Base-by-base conservation (phyloP, 1,284 basidiomycete species). In the Moesziomyces sp. region DNA sequence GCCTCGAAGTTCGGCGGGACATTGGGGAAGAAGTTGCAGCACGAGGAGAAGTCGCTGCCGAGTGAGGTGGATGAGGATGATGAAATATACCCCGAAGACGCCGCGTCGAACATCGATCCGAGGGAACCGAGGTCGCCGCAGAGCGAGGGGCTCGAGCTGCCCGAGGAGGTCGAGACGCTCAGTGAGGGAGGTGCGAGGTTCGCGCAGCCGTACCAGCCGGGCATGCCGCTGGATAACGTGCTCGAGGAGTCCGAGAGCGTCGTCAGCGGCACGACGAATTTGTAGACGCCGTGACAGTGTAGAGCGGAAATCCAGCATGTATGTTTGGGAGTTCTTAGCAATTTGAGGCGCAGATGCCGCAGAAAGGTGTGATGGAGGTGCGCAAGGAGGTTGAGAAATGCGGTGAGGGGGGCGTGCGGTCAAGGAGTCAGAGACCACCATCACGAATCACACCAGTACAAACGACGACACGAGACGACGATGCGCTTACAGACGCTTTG, bases 51-150 rank as follows among this genome's bases (percentile, higher is more conserved):
- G 14, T 42, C 56, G 7, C 49, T 63, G 35, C 35, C 35, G 14
- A 6, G 14, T 6, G 14, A 52, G 13, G 35, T 51, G 9, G 64
- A 67, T 23, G 70, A 75, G 18, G 30, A 46, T 0, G 78, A 79
- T 38, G 76, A 78, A 30, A 77, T 80, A 42, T 77, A 77, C 44
- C 79, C 79, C 1, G 79, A 80, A 47, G 79, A 80, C 42, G 77
- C 79, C 9, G 79, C 71, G 19, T 67, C 60, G 35, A 79, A 79
- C 44, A 69, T 74, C 28, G 60, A 65, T 40, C 45, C 59, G 3
- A n/a, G 40, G 3, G 58, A 57, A 2, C 47, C 19, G 42, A 5
- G 9, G 7, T 9, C 26, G 44, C 10, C 28, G 18, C 9, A 28
- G 47, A n/a, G 24, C 18, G 35, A 16, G 2, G 13, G 40, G 5